A percentile compares a stretch with the other conserved stretches of the same genome.
phyloP scores from a whole-genome alignment of 2,329 filamentous ascomycete genomes.

The Trichoderma aggressivum region DNA sequence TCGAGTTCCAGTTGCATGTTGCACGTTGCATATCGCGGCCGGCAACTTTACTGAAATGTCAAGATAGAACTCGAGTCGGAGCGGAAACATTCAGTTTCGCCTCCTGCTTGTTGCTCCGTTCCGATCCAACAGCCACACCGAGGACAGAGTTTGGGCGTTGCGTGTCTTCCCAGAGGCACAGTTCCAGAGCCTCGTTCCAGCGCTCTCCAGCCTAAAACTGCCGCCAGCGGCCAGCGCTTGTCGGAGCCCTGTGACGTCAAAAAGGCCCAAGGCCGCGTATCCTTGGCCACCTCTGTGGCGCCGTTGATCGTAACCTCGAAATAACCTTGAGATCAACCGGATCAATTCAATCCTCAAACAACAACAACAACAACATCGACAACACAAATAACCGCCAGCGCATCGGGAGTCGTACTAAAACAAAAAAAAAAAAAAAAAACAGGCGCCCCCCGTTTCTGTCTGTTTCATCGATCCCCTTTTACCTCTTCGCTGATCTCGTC shows the following conservation, averaged over 20 bases:
- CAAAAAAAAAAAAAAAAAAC: neutral
- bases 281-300: neutral
- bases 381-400: neutral
- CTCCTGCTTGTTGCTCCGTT: neutral
- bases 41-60: neutral
- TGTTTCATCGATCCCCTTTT: slow-evolving; percentile 9
- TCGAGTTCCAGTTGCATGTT: neutral
- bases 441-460: neutral
- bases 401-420: neutral
- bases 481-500: neutral
- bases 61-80: neutral
- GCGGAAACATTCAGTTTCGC: neutral
- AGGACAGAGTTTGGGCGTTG: neutral
- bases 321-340: neutral
- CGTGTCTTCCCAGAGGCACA: neutral
- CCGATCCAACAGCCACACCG: neutral
- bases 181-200: neutral
- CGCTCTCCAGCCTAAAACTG: neutral
- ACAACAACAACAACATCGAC: neutral
- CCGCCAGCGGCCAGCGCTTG: neutral
- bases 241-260: slow-evolving; percentile 15
- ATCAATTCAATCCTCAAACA: neutral
- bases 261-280: neutral
- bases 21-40: slow-evolving; percentile 1
- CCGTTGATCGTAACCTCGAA: neutral